phyloP scores from a whole-genome alignment of 441 rosid species.

The Populus hybrid region DNA sequence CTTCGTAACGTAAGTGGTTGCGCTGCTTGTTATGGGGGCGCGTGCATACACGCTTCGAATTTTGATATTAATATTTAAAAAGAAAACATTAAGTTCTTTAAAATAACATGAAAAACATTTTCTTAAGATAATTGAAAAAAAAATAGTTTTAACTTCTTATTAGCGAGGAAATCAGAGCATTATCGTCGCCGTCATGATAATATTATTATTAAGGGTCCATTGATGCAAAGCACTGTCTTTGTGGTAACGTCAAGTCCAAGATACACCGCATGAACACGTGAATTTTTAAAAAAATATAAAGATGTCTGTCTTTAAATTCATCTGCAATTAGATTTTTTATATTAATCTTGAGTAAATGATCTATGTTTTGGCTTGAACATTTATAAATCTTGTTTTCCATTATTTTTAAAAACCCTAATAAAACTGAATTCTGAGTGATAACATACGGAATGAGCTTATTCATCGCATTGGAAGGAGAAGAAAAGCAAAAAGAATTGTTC shows the following conservation, averaged over 20 bases:
- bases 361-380: too few species aligned
- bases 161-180: background rate
- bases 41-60: background rate
- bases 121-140: background rate
- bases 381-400: too few species aligned
- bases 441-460: too few species aligned
- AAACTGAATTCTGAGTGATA: too few species aligned
- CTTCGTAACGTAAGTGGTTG: background rate
- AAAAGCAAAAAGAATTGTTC: too few species aligned
- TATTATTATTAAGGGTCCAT: background rate
- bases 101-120: background rate
- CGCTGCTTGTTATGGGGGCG: background rate
- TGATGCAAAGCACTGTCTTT: constrained; percentile 1
- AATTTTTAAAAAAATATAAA: too few species aligned
- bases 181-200: background rate
- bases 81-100: background rate
- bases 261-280: background rate
- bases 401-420: too few species aligned
- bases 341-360: background rate
- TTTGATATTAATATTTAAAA: background rate
- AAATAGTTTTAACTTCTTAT: background rate
- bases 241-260: constrained; percentile 13
- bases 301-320: background rate
- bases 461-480: too few species aligned
- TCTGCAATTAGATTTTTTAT: too few species aligned